Evolutionary conservation across 805 yeast species (phyloP), one percentile per base, ranked within the genome.

Genomic region (Wickerhamiella kurtzmanii): DNA sequence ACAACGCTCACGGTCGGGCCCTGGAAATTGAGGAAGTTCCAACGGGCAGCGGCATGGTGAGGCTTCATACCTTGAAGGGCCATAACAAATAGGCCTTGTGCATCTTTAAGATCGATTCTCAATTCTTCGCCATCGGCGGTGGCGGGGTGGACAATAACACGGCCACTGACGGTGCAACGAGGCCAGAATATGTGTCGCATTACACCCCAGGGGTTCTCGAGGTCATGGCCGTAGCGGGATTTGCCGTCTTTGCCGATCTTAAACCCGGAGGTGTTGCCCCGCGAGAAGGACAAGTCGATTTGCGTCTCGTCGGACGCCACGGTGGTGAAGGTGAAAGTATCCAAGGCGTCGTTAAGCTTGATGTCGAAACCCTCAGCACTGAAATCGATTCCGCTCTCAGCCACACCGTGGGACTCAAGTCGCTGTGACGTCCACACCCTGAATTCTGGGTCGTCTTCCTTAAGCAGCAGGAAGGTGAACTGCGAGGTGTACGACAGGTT

Each of bases 51-150:
- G 35, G 96, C 96, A 66, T 92, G 98, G 65, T 92, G 96, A 6
- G 98, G 98, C 66, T 92, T 92, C 97, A 92, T 88, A 51, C 97
- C 97, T 70, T 92, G 98, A 56, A 86, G 69, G 4, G 98, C 98
- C 89, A 84, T 80, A 46, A 89, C 95, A 61, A 79, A 88, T 94
- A 92, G 82, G 44, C 86, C 73, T 16, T 50, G 56, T 22, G 67
- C 68, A 32, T 53, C 47, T 16, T 25, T 3, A 41, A 68, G 55
- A 22, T 64, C 69, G 44, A 71, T 57, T 2, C 58, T 52, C 50
- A 55, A 57, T 47, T 49, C 56, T 35, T 59, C 53, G 50, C 64
- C 65, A 53, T 64, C 60, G 9, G 32, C 32, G 11, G 32, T 60
- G 9, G 32, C 32, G 11, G 32, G 32, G 32, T 25, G 32, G 62